Conservation (phyloP, 2,329 filamentous ascomycete species). For the Amauroascus niger region DNA sequence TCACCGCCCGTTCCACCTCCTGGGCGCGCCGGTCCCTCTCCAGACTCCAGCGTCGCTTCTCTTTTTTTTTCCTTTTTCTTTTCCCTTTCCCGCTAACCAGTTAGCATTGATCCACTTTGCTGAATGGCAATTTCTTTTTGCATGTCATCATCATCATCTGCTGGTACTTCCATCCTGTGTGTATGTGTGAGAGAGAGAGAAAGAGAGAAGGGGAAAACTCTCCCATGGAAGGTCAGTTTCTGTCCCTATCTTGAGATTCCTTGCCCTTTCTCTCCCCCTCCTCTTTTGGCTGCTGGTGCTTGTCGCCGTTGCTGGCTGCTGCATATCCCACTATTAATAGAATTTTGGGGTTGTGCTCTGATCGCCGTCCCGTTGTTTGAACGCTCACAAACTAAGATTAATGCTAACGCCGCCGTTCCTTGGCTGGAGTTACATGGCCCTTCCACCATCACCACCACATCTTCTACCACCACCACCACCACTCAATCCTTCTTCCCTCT, state of each 20-base stretch:
- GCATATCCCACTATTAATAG: conserved; percentile 1
- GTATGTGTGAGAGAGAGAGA: no score
- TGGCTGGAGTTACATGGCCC: conserved; percentile 8
- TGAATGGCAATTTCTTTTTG: no score
- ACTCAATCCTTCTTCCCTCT: background rate
- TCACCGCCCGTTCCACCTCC: conserved; percentile 15
- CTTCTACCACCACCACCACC: background rate
- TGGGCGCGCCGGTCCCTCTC: background rate
- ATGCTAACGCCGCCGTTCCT: conserved; percentile 7
- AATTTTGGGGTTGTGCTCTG: conserved; percentile 10
- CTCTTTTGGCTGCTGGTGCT: background rate
- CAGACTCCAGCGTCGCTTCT: background rate
- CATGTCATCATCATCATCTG: no score
- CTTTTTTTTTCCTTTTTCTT: background rate
- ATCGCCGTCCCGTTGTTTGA: conserved; percentile 6
- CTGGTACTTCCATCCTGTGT: no score
- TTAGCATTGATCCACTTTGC: no score
- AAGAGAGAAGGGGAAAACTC: no score
- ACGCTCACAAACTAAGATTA: no score
- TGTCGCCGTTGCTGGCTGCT: background rate
- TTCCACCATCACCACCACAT: background rate
- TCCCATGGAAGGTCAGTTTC: no score
- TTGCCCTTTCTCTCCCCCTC: background rate
- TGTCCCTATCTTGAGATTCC: no score
- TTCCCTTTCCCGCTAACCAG: background rate